Evolutionary conservation across 805 yeast genomes (phyloP).

Genomic region (Suhomyces pyralidae): DNA sequence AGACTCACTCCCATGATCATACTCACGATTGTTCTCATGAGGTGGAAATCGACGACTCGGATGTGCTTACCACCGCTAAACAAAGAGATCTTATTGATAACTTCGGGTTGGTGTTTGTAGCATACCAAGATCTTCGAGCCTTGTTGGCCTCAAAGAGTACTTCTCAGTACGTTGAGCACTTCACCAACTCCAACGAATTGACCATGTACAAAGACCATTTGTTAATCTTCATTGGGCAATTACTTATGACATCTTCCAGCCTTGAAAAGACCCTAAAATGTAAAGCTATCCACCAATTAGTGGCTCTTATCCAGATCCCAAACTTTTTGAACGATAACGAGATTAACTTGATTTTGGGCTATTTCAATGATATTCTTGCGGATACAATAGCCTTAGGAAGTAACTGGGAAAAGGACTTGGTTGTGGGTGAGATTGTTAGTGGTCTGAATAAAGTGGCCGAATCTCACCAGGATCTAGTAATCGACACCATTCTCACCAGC

Average conservation of each 20-base stretch:
- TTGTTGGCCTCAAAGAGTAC: conserved; percentile 18
- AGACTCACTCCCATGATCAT: too few relatives aligned
- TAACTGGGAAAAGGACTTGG: conserved; percentile 41
- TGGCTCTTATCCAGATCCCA: conserved; percentile 50
- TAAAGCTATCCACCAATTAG: conserved; percentile 61
- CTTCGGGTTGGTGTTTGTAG: conserved; percentile 54
- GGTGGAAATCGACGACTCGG: not conserved
- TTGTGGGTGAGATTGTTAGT: conserved; percentile 51
- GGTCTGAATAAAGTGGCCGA: conserved; percentile 52
- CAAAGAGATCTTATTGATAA: conserved; percentile 60
- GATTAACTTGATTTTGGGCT: conserved; percentile 57
- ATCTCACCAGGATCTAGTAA: conserved; percentile 47
- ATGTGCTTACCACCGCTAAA: conserved; percentile 45
- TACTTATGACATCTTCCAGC: conserved; percentile 63
- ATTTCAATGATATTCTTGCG: conserved; percentile 56
- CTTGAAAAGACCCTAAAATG: conserved; percentile 69
- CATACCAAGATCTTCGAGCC: conserved; percentile 35
- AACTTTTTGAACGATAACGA: conserved; percentile 54
- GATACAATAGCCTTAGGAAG: conserved; percentile 34
- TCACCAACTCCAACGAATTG: conserved; percentile 34
- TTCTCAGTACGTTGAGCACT: conserved; percentile 12
- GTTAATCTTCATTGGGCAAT: conserved; percentile 62
- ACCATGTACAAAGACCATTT: conserved; percentile 60
- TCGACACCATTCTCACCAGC: conserved; percentile 28
- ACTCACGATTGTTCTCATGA: not conserved